Base-by-base conservation (phyloP, 305 asterid genomes). In the Euphrasia arctica region DNA sequence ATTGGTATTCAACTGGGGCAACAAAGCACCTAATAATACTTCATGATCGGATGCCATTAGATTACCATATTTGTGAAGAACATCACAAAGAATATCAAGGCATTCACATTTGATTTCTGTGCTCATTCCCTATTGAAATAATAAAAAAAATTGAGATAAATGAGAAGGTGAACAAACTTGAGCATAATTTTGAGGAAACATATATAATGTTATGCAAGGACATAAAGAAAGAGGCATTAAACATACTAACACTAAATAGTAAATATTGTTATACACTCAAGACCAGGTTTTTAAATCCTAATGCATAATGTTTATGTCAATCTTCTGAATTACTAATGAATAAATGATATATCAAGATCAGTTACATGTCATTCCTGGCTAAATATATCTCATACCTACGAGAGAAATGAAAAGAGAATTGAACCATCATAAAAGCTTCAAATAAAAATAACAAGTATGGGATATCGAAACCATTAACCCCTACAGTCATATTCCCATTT, bases 81-180 rank as follows among this genome's bases (percentile, higher is more conserved):
- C 91, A 70, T 91, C 96, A 82, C 96, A 85, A 59, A 88, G 77
- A 68, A 94, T 94, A 73, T 94, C 99, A 56, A 94, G 96, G 80
- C 95, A 86, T 79, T 94, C 97, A 58, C 99, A 94, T 74, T 91
- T 94, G 73, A 94, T 91, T 78, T 94, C 99, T 10, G 93, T 81
- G 79, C 88, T 76, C 91, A 78, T 79, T 56, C 87, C 95, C 99
- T 94, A 72, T 18, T 49, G 63, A 51, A 74, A 67, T 51, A 52
- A 60, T 18, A 18, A 66, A 58, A 13, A 58, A 13, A 41, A 52
- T 29, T 54, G 54, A 66, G 73, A 12, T 63, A 29, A 7, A 65
- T 62, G 41, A 59, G n/a, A 22, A 48, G 54, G 31, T 60, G 34
- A 62, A 43, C 57, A 64, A 66, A 36, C 5, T 42, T 13, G 43